phyloP scores from a whole-genome alignment of 2,329 filamentous ascomycete species.

The Tolypocladium guangdongense region DNA sequence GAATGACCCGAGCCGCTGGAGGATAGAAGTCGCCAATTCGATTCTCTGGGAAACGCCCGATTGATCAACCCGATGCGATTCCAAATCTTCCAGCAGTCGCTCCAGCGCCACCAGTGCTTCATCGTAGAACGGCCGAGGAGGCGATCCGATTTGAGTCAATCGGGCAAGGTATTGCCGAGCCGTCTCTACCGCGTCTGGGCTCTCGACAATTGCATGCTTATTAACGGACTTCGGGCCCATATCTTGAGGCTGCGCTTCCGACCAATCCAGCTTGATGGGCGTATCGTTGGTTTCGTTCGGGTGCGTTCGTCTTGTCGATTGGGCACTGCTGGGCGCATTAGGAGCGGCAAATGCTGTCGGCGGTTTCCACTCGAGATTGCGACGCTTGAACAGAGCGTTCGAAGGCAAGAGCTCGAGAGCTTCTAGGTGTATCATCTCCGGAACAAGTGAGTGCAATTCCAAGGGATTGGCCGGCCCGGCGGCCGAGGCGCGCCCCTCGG shows the following conservation, averaged over 20 bases:
- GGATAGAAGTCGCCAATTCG: slow-evolving; percentile 5
- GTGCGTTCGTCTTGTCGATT: background rate
- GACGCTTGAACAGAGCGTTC: background rate
- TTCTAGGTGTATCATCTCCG: slow-evolving; percentile 2
- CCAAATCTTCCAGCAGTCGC: slow-evolving; percentile 4
- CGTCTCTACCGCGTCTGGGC: background rate
- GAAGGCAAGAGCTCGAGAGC: background rate
- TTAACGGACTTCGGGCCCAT: background rate
- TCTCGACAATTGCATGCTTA: background rate
- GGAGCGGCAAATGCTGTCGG: background rate
- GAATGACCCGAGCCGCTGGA: slow-evolving; percentile 9
- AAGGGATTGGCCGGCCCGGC: background rate
- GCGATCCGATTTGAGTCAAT: background rate
- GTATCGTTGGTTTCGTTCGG: background rate
- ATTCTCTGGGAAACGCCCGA: slow-evolving; percentile 1
- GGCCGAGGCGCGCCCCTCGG: background rate
- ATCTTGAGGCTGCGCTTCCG: background rate
- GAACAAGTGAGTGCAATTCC: background rate
- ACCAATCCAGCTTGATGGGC: background rate
- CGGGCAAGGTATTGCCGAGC: slow-evolving; percentile 2
- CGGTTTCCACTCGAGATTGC: background rate
- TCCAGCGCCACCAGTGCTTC: slow-evolving; percentile 5
- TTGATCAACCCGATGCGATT: background rate
- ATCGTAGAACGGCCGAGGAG: slow-evolving; percentile 1
- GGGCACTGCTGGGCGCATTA: background rate